Conservation (phyloP, 805 yeast species). For the Clavispora carvajalis region DNA sequence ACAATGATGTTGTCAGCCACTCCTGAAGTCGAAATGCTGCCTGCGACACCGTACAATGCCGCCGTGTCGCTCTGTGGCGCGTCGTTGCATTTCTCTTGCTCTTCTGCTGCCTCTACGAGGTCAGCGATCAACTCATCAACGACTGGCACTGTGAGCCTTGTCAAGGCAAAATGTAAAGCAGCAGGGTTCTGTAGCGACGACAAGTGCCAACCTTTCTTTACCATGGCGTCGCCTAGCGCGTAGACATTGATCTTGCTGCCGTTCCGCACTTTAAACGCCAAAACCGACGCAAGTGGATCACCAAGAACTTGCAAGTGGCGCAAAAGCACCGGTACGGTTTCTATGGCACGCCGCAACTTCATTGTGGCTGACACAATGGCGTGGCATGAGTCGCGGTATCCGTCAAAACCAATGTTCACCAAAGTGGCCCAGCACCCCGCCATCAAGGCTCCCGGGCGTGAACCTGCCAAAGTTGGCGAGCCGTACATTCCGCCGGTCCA, state of each 20-base stretch:
- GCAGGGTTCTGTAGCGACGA: slow-evolving; percentile 84
- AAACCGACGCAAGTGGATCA: slow-evolving; percentile 78
- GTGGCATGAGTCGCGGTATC: slow-evolving; percentile 62
- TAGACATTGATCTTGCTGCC: slow-evolving; percentile 55
- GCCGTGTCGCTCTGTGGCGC: slow-evolving; percentile 57
- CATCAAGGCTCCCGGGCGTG: slow-evolving; percentile 93
- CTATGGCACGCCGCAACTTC: slow-evolving; percentile 44
- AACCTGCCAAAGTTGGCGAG: slow-evolving; percentile 93
- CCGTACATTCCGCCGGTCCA: slow-evolving; percentile 98
- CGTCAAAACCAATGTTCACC: slow-evolving; percentile 76
- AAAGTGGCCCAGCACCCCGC: slow-evolving; percentile 99
- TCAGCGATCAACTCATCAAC: slow-evolving; percentile 56
- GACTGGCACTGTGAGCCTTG: slow-evolving; percentile 59
- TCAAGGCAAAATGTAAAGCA: slow-evolving; percentile 86
- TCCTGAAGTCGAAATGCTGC: slow-evolving; percentile 77
- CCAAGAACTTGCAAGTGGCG: slow-evolving; percentile 71
- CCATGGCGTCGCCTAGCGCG: slow-evolving; percentile 66
- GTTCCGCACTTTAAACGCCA: slow-evolving; percentile 59
- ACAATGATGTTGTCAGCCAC: slow-evolving; percentile 76
- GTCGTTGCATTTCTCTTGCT: slow-evolving; percentile 23
- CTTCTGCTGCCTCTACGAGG: slow-evolving; percentile 41
- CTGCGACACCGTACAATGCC: slow-evolving; percentile 93
- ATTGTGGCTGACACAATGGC: slow-evolving; percentile 66
- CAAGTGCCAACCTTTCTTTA: slow-evolving; percentile 80
- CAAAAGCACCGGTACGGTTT: slow-evolving; percentile 36